A percentile compares a stretch with the other conserved stretches of the same genome.
These are phyloP conservation scores for Buddleja alternifolia DNA, from an alignment of 257 asterid species.

Conservation along the genomic window DNA sequence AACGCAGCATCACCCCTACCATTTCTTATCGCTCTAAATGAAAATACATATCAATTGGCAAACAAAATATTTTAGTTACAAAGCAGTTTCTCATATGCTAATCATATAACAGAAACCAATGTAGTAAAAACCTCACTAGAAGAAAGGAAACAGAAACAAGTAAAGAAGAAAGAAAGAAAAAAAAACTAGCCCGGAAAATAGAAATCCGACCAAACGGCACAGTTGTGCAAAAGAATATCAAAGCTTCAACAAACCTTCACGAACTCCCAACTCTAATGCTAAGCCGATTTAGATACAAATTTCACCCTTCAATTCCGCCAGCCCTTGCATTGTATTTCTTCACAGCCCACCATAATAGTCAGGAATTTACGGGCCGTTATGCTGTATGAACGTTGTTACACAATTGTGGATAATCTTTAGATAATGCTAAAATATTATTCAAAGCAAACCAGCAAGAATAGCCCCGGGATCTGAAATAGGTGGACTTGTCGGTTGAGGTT, in stretches of 20 bases:
- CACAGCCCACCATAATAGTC: slow-evolving; percentile 19
- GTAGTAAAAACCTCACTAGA: slow-evolving; percentile 33
- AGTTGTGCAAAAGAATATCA: slow-evolving; percentile 47
- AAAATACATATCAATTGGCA: slow-evolving; percentile 31
- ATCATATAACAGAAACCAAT: slow-evolving; percentile 33
- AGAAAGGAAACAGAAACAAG: slow-evolving; percentile 5
- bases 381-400: slow-evolving; percentile 47
- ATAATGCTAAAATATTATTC: slow-evolving; percentile 32
- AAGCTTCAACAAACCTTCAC: slow-evolving; percentile 39
- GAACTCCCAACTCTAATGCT: slow-evolving; percentile 37
- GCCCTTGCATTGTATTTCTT: slow-evolving; percentile 35
- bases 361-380: slow-evolving; percentile 23
- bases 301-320: slow-evolving; percentile 35
- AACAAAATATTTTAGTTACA: slow-evolving; percentile 39
- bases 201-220: slow-evolving; percentile 36
- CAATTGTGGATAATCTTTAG: slow-evolving; percentile 22
- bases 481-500: slow-evolving; percentile 53
- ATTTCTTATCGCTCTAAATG: background rate
- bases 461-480: slow-evolving; percentile 78
- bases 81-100: slow-evolving; percentile 12
- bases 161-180: slow-evolving; percentile 29
- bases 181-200: slow-evolving; percentile 34
- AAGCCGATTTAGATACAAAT: slow-evolving; percentile 35
- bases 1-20: background rate
- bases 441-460: slow-evolving; percentile 82